phyloP scores from a whole-genome alignment of 192 early-diverging fungal genomes.

The Umbelopsis isabellina region DNA sequence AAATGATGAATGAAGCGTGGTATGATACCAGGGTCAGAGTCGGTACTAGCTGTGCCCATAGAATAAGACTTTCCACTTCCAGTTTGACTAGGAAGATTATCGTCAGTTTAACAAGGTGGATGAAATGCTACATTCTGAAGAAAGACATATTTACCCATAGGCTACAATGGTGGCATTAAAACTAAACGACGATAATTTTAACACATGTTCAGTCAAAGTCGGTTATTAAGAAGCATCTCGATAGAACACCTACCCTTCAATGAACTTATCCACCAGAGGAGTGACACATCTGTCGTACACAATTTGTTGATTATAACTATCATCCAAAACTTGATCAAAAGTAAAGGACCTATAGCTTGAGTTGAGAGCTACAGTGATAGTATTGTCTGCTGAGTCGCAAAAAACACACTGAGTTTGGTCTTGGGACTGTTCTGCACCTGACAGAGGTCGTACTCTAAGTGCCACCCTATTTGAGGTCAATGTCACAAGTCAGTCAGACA shows the following conservation, averaged over 20 bases:
- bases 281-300: conserved; percentile 64
- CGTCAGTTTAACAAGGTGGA: not conserved
- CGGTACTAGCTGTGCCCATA: conserved; percentile 76
- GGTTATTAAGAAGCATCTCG: not conserved
- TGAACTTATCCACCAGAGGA: conserved; percentile 65
- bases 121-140: conserved; percentile 43
- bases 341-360: conserved; percentile 58
- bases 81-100: conserved; percentile 62
- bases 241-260: conserved; percentile 64
- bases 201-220: not conserved
- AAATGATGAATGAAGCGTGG: conserved; percentile 64
- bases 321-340: conserved; percentile 72
- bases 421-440: conserved; percentile 70
- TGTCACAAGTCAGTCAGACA: conserved; percentile 5
- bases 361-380: conserved; percentile 63
- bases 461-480: conserved; percentile 60
- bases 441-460: conserved; percentile 78
- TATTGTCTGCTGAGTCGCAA: conserved; percentile 61
- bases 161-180: conserved; percentile 94
- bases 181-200: conserved; percentile 29
- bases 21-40: conserved; percentile 58
- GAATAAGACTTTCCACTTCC: conserved; percentile 94
- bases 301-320: conserved; percentile 51
- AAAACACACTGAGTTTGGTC: conserved; percentile 65
- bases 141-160: conserved; percentile 56